These are phyloP conservation scores for Phytophthora crassamura DNA, from an alignment of 352 stramenopile genomes.

Conservation along the genomic window DNA sequence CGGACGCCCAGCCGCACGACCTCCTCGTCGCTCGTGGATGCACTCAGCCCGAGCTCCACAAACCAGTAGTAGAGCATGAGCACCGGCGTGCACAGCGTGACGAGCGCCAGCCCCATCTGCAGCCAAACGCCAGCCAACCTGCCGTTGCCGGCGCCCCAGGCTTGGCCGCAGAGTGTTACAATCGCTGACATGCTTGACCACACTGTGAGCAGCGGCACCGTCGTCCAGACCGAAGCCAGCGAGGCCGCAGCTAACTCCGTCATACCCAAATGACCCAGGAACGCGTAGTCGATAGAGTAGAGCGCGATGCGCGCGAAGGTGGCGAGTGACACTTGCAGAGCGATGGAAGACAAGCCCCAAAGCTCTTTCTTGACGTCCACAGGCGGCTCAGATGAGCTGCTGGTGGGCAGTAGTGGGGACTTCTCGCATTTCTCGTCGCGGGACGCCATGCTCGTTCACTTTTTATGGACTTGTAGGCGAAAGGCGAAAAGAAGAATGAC, in stretches of 20 bases:
- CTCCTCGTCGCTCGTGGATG: conserved; percentile 28
- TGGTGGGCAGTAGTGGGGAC: conserved; percentile 30
- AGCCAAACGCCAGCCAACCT: conserved; percentile 72
- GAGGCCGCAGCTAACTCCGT: conserved; percentile 71
- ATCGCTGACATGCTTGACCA: conserved; percentile 74
- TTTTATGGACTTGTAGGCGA: conserved; percentile 5
- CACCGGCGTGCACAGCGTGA: conserved; percentile 27
- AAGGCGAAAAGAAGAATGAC: conserved; percentile 14
- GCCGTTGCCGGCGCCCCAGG: conserved; percentile 67
- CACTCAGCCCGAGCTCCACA: conserved; percentile 29
- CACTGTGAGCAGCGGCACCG: conserved; percentile 64
- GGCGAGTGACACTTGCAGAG: conserved; percentile 72
- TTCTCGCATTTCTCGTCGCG: conserved; percentile 22
- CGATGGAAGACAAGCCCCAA: conserved; percentile 62
- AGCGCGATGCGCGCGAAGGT: conserved; percentile 76
- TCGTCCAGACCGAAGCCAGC: conserved; percentile 73
- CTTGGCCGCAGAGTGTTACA: conserved; percentile 77
- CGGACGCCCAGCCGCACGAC: conserved; percentile 32
- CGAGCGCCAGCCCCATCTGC: conserved; percentile 59
- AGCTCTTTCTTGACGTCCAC: conserved; percentile 63
- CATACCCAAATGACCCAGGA: conserved; percentile 74
- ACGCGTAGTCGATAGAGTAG: conserved; percentile 79
- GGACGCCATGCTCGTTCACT: conserved; percentile 20
- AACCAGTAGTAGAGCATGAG: conserved; percentile 44
- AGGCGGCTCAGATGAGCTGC: conserved; percentile 21